phyloP scores from a whole-genome alignment of 805 yeast genomes.

The Schwanniomyces polymorphus region DNA sequence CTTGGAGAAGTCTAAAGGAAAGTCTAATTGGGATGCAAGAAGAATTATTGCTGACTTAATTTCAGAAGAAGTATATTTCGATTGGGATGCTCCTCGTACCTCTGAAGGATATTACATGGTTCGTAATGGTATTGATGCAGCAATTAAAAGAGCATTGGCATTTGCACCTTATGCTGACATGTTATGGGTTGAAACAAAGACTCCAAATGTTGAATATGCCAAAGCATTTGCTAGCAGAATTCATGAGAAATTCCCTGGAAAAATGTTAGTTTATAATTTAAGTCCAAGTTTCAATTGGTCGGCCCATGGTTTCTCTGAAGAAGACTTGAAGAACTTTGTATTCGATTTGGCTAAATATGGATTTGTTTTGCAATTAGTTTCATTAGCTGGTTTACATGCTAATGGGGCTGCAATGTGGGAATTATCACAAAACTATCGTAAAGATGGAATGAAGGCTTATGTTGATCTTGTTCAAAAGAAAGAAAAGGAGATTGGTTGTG shows the following conservation, averaged over 20 bases:
- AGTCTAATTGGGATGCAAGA: conserved; percentile 39
- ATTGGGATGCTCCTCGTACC: conserved; percentile 5
- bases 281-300: conserved; percentile 65
- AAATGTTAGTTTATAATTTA: conserved; percentile 59
- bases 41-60: background rate
- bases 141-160: conserved; percentile 51
- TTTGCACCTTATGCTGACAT: conserved; percentile 61
- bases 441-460: conserved; percentile 60
- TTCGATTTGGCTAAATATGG: conserved; percentile 57
- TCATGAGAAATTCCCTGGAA: conserved; percentile 48
- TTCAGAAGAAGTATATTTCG: conserved; percentile 1
- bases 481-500: conserved; percentile 48
- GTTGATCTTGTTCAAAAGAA: conserved; percentile 50
- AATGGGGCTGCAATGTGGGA: conserved; percentile 54
- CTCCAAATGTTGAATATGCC: conserved; percentile 55
- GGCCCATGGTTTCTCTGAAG: conserved; percentile 52
- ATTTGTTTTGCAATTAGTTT: conserved; percentile 58
- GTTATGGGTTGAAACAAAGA: conserved; percentile 63
- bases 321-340: conserved; percentile 48
- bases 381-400: conserved; percentile 59
- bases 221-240: conserved; percentile 45
- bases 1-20: conserved; percentile 36
- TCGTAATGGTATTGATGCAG: conserved; percentile 47
- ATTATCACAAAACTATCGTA: conserved; percentile 46
- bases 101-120: conserved; percentile 4